phyloP scores from a whole-genome alignment of 106 monocot genomes.

The Dendrobium chrysotoxum region DNA sequence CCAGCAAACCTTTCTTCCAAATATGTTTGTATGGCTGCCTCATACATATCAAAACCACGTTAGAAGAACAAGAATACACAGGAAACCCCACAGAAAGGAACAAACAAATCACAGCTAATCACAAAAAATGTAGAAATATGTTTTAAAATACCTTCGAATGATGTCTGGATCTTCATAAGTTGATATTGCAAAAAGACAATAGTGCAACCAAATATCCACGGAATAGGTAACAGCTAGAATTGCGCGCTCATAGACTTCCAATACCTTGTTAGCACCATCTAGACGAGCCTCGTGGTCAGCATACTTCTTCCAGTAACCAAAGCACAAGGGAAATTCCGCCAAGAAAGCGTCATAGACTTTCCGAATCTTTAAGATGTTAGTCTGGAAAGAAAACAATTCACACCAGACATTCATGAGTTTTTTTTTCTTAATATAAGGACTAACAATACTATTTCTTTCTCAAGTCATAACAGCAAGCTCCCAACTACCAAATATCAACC shows the following conservation, averaged over 20 bases:
- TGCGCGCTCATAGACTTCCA: slow-evolving; percentile 91
- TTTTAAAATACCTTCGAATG: slow-evolving; percentile 65
- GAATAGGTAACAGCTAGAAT: slow-evolving; percentile 93
- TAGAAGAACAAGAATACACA: slow-evolving; percentile 22
- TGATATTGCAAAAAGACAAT: slow-evolving; percentile 84
- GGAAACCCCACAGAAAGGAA: background rate
- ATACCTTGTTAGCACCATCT: slow-evolving; percentile 58
- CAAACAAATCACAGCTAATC: background rate
- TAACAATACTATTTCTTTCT: background rate
- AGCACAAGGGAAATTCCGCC: slow-evolving; percentile 89
- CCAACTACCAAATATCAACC: background rate
- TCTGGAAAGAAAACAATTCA: slow-evolving; percentile 30
- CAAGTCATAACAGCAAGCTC: background rate
- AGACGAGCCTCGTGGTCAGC: slow-evolving; percentile 88
- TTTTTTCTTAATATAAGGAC: background rate
- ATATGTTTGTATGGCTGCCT: slow-evolving; percentile 33
- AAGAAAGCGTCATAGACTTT: slow-evolving; percentile 94
- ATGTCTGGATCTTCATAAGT: slow-evolving; percentile 80
- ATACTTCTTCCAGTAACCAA: slow-evolving; percentile 99
- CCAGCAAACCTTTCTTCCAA: slow-evolving; percentile 53
- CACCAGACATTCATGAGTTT: background rate
- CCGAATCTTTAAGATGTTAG: slow-evolving; percentile 67
- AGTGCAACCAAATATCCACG: slow-evolving; percentile 97
- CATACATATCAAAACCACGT: slow-evolving; percentile 36
- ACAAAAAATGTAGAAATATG: background rate